Base-by-base conservation (phyloP, 768 basidiomycete genomes). In the Kwoniella heveanensis region DNA sequence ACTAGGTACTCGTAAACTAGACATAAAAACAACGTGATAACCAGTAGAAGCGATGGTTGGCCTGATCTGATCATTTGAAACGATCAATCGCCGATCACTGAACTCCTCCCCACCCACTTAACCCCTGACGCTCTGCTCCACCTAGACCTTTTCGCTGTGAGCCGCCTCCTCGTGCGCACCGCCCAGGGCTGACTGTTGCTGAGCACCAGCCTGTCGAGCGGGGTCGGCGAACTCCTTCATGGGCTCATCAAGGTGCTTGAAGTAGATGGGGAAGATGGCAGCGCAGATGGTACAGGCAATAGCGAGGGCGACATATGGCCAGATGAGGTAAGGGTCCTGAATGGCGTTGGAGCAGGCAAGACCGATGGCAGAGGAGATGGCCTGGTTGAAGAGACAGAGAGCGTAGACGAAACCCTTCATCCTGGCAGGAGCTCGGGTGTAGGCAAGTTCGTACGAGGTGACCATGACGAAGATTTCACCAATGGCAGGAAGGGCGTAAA, bases 391-490 rank as follows among this genome's bases (percentile, higher is more conserved):
- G 21, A 79, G 64, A 44, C 64, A 64, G 32, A 74, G 32, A 24
- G 77, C 73, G 65, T 79, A 79, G 52, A 80, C 77, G 51, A 81
- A 65, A 64, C 72, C 74, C 76, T 79, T 77, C 78, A 79, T 80
- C 51, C 76, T 54, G 29, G 71, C 73, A 2, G 80, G 80, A 13
- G 80, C 70, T 37, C 74, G 71, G 30, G 78, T 76, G 65, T 80
- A 79, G 64, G 80, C 80, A 21, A 78, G 54, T 64, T 81, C 79
- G 66, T 80, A 79, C 2, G 69, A 69, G 2, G 77, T 76, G 56
- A 79, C 70, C 57, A 72, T 78, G 61, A 79, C 73, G 61, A 80
- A 78, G 36, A 78, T 56, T 57, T 79, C 80, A 13, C 73, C 77
- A 44, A 73, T 59, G 19, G 74, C 77, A 22, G 60, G 64, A 9